Evolutionary conservation across 2,329 filamentous ascomycete genomes (phyloP).

Genomic region (Exophiala bonariae): DNA sequence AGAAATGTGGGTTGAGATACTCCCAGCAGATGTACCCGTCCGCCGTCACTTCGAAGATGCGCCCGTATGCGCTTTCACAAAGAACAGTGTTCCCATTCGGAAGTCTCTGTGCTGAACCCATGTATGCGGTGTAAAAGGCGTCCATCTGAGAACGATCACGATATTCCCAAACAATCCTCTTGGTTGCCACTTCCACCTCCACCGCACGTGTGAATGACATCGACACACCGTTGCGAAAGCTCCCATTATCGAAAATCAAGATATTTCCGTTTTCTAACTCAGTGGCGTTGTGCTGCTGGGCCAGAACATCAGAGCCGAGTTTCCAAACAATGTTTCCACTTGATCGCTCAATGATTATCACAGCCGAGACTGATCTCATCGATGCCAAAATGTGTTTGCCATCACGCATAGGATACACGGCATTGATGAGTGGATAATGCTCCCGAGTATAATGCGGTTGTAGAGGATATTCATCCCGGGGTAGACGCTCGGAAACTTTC

Average conservation of each 20-base stretch:
- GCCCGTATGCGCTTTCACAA: conserved; percentile 44
- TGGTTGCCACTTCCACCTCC: conserved; percentile 39
- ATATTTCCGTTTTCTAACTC: conserved; percentile 45
- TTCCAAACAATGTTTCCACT: conserved; percentile 46
- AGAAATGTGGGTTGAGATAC: conserved; percentile 45
- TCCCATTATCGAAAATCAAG: conserved; percentile 49
- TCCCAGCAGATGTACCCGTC: conserved; percentile 46
- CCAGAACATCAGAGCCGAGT: conserved; percentile 40
- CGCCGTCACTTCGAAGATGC: conserved; percentile 46
- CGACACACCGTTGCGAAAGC: conserved; percentile 41
- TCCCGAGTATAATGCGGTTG: conserved; percentile 43
- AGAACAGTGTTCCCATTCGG: conserved; percentile 44
- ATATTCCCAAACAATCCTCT: conserved; percentile 47
- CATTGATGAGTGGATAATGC: conserved; percentile 50
- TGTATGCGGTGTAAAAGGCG: conserved; percentile 48
- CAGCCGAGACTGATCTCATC: conserved; percentile 42
- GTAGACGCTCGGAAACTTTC: conserved; percentile 44
- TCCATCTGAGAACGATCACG: conserved; percentile 38
- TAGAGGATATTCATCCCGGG: conserved; percentile 39
- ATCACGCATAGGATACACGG: conserved; percentile 39
- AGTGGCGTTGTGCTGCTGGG: conserved; percentile 47
- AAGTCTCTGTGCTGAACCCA: conserved; percentile 47
- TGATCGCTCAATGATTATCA: conserved; percentile 43
- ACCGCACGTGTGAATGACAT: conserved; percentile 46
- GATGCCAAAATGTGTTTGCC: conserved; percentile 45